phyloP scores from a whole-genome alignment of 139 green algal genomes.

The Tetraselmis chui region DNA sequence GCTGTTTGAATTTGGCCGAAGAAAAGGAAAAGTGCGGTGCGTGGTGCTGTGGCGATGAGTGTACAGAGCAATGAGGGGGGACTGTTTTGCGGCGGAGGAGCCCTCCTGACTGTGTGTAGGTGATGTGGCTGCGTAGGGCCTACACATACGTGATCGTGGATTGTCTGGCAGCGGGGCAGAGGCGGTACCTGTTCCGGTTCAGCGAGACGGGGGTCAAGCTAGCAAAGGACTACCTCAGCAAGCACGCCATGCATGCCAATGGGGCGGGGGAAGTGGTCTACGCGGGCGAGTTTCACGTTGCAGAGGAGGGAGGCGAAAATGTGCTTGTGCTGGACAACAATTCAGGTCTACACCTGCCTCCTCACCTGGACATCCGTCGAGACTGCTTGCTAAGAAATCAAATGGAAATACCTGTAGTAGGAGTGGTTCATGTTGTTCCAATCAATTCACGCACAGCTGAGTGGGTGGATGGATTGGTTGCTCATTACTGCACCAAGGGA shows the following conservation, averaged over 20 bases:
- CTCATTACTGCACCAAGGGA: too few species aligned
- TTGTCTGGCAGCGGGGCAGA: not conserved
- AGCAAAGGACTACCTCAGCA: slow-evolving; percentile 20
- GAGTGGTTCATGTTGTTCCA: too few species aligned
- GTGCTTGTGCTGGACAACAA: not conserved
- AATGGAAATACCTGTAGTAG: too few species aligned
- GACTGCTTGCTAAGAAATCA: too few species aligned
- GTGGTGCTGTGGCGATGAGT: too few species aligned
- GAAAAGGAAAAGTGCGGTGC: not conserved
- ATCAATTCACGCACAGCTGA: too few species aligned
- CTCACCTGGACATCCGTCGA: too few species aligned
- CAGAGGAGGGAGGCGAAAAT: not conserved
- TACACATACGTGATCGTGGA: not conserved
- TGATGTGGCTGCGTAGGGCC: not conserved
- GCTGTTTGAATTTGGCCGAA: not conserved
- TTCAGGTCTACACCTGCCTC: too few species aligned
- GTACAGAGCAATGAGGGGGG: too few species aligned
- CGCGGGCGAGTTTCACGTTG: slow-evolving; percentile 15
- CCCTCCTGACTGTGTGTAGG: not conserved
- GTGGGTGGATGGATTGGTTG: too few species aligned
- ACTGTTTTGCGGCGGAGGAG: not conserved
- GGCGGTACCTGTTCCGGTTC: slow-evolving; percentile 12
- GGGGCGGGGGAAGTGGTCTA: slow-evolving; percentile 29
- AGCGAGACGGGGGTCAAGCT: slow-evolving; percentile 32
- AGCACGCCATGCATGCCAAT: slow-evolving; percentile 32